Base-by-base conservation (phyloP, 2,329 filamentous ascomycete genomes). In the Colletotrichum shisoi region DNA sequence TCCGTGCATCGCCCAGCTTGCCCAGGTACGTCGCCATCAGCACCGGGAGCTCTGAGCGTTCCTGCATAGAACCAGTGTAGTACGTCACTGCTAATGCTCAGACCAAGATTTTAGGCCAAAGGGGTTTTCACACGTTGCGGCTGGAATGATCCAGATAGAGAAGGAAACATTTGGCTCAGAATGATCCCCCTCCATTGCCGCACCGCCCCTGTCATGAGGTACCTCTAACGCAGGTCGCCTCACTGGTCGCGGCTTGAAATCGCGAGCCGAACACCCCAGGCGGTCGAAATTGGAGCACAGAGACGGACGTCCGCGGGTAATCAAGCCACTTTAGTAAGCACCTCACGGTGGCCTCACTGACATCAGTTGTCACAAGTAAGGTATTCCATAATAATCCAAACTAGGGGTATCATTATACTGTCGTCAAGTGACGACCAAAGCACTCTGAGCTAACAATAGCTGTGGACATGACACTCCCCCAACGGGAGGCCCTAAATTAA, bases 71-170 rank as follows among this genome's bases (percentile, higher is more conserved):
- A 53, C 54, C 66, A 62, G 44, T 40, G 24, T 46, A 57, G 66
- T 68, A 68, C 66, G 66, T 68, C 66, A 68, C 66, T 62, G 34
- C 56, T 57, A 57, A 57, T 44, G 31, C 57, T 37, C 64, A 59
- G 48, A 67, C 37, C 61, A 67, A 64, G 64, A 52, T 56, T 54
- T 49, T 58, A 52, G 63, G 54, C 48, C 64, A 56, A 51, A 59
- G 42, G 42, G 64, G 54, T 67, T 37, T 54, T 67, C 54, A 67
- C 64, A 67, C 54, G 53, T 67, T 56, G 61, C 64, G 61, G 24
- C 54, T 67, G 27, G 64, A 67, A 67, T 59, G 61, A 67, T 64
- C 61, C 42, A 64, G 64, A 67, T 51, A 27, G 54, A 42, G 31
- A 58, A 64, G 54, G 54, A 64, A 57, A 49, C 48, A 42, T 44